Evolutionary conservation across 1,284 basidiomycete genomes (phyloP).

Genomic region (Trametes polyzona): DNA sequence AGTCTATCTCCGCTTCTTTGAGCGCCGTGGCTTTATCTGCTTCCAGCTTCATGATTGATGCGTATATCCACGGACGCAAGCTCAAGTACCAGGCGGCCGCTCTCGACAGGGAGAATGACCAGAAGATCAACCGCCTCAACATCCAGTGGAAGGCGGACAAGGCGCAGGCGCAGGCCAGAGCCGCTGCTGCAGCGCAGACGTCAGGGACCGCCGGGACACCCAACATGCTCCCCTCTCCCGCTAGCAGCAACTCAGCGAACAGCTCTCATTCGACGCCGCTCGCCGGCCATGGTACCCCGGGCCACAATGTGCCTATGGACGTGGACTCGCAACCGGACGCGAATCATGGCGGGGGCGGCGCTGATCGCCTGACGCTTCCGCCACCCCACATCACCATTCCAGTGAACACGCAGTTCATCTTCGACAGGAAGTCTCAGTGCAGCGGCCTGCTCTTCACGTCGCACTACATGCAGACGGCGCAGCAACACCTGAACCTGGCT

Average conservation of each 20-base stretch:
- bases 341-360: constrained; percentile 1
- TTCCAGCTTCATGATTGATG: constrained; percentile 72
- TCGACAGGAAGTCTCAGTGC: constrained; percentile 53
- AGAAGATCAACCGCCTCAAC: constrained; percentile 16
- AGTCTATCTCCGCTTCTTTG: constrained; percentile 39
- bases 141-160: constrained; percentile 17
- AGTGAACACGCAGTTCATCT: constrained; percentile 36
- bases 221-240: constrained; percentile 76
- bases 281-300: constrained; percentile 33
- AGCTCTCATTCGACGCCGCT: constrained; percentile 79
- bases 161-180: constrained; percentile 3
- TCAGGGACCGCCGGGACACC: constrained; percentile 40
- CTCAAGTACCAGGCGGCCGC: constrained; percentile 50
- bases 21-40: constrained; percentile 36
- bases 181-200: constrained; percentile 12
- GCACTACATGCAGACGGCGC: constrained; percentile 52
- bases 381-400: constrained; percentile 28
- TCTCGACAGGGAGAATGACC: constrained; percentile 46
- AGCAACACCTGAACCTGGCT: constrained; percentile 61
- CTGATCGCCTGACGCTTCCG: constrained; percentile 5
- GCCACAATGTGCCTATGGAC: constrained; percentile 18
- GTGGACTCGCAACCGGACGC: not conserved
- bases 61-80: constrained; percentile 66
- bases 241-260: constrained; percentile 57
- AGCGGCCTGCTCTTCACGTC: constrained; percentile 47